These are phyloP conservation scores for Kodamaea restingae DNA, from an alignment of 805 yeast species.

Conservation along the genomic window DNA sequence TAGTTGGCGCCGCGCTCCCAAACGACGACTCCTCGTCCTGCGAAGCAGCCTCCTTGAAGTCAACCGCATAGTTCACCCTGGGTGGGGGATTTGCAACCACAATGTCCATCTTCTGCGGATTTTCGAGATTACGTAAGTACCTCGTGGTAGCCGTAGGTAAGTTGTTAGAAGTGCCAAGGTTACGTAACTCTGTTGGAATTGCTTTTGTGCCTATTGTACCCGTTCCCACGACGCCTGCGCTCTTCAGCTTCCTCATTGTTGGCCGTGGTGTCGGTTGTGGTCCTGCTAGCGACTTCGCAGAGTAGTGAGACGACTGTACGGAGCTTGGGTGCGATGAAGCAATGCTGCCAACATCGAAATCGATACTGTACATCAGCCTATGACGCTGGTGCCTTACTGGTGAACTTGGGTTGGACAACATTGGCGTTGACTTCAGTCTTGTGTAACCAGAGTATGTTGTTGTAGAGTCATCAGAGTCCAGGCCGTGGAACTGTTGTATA, in stretches of 20 bases:
- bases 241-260: slow-evolving; percentile 1
- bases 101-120: slow-evolving; percentile 15
- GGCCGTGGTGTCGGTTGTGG: slow-evolving; percentile 7
- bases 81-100: slow-evolving; percentile 37
- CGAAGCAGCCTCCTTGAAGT: slow-evolving; percentile 32
- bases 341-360: slow-evolving; percentile 11
- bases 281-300: slow-evolving; percentile 1
- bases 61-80: slow-evolving; percentile 35
- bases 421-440: slow-evolving; percentile 20
- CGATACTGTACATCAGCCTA: slow-evolving; percentile 36
- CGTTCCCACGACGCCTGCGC: too few species aligned
- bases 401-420: slow-evolving; percentile 14
- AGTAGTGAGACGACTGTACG: slow-evolving; percentile 3
- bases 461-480: slow-evolving; percentile 29
- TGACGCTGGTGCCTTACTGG: slow-evolving; percentile 36
- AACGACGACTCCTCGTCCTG: slow-evolving; percentile 9
- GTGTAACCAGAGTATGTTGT: slow-evolving; percentile 6
- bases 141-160: too few species aligned
- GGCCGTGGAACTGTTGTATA: slow-evolving; percentile 19
- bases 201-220: too few species aligned
- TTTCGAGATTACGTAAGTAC: neutral
- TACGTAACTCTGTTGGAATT: too few species aligned
- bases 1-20: slow-evolving; percentile 8
- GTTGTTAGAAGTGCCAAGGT: too few species aligned
- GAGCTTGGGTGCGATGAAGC: slow-evolving; percentile 7